Base-by-base conservation (phyloP, 2,329 filamentous ascomycete genomes). In the Fusarium tjaetaba region DNA sequence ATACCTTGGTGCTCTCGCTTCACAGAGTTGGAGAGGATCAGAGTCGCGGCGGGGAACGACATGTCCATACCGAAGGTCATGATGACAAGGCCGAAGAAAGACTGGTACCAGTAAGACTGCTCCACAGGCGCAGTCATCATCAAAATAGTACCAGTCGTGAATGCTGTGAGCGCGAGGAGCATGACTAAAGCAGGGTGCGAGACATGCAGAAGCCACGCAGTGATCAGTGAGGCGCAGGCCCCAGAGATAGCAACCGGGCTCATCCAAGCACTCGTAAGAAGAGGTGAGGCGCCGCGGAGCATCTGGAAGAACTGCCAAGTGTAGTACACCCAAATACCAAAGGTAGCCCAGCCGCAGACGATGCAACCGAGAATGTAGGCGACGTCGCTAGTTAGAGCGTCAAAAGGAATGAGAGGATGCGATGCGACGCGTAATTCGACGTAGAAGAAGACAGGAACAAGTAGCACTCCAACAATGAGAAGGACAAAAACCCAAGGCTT, bases 61-160 rank as follows among this genome's bases (percentile, higher is more conserved):
- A 92, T 91, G 77, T 93, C 76, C 73, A 92, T 90, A 5, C 90
- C 89, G 74, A 87, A 90, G 0, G 89, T 87, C 80, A 88, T 89
- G 51, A 93, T 76, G 7, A 92, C 30, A 9, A 89, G 83, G 7
- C 85, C 85, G 15, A 91, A 84, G 76, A 93, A 93, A 0, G 87
- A 84, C 70, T 91, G 88, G 24, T 83, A 84, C 91, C 91, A 93
- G 81, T 93, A 93, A 1, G 82, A 86, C 78, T 92, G 89, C 10
- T 85, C 73, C 0, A 86, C 81, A 0, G 90, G 89, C 5, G 86
- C 83, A 15, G 84, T 84, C 15, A 84, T 84, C 32, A 85, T 83
- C 11, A 89, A 73, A 11, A 84, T 70, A 9, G 83, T 81, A 4
- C 86, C 86, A 1, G 78, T 69, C 2, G 83, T 83, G 65, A 88